Conservation (phyloP, 768 basidiomycete genomes). For the Galerina marginata region DNA sequence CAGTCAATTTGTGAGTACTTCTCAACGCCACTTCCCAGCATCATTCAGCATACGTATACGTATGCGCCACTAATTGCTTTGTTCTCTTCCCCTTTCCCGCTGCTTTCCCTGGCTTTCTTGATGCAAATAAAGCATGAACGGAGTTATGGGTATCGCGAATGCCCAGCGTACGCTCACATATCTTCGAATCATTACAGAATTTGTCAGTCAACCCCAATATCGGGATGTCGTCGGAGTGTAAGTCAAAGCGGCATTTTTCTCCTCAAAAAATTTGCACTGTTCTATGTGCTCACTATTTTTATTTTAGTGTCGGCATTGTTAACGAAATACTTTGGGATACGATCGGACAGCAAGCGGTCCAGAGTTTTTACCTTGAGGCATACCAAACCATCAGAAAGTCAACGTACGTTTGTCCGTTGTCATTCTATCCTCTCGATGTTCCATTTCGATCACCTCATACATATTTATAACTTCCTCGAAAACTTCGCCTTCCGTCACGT, state of each 20-base stretch:
- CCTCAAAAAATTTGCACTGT: not conserved
- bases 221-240: conserved; percentile 73
- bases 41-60: conserved; percentile 7
- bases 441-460: conserved; percentile 2
- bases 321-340: conserved; percentile 66
- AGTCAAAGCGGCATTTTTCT: conserved; percentile 17
- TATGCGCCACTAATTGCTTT: conserved; percentile 21
- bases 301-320: conserved; percentile 55
- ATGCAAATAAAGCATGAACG: conserved; percentile 52
- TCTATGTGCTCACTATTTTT: conserved; percentile 12
- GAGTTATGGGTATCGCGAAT: conserved; percentile 90
- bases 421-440: not conserved
- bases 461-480: not conserved
- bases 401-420: conserved; percentile 35
- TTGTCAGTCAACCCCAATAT: conserved; percentile 84
- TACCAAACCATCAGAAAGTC: conserved; percentile 50
- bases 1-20: conserved; percentile 63
- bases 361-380: conserved; percentile 52
- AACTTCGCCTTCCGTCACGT: no score
- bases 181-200: conserved; percentile 81
- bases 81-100: conserved; percentile 6
- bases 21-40: conserved; percentile 19
- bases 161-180: conserved; percentile 85
- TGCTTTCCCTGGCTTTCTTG: conserved; percentile 8
- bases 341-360: conserved; percentile 53